These are phyloP conservation scores for Monilinia vaccinii-corymbosi DNA, from an alignment of 2,329 filamentous ascomycete species.

Conservation along the genomic window DNA sequence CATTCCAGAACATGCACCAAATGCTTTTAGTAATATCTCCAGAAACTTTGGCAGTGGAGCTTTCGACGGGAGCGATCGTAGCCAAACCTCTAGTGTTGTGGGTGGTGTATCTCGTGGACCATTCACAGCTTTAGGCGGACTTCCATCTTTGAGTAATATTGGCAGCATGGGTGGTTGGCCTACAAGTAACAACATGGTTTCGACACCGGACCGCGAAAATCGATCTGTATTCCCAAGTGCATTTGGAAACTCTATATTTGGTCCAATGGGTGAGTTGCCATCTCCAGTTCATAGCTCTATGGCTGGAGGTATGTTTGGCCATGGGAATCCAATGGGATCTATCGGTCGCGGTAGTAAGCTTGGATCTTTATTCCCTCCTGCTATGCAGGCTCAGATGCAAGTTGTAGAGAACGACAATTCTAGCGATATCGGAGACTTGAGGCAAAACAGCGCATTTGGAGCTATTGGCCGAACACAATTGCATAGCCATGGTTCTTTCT, in stretches of 20 bases:
- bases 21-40: conserved; percentile 45
- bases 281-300: conserved; percentile 53
- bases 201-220: conserved; percentile 56
- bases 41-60: conserved; percentile 38
- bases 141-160: conserved; percentile 45
- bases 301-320: conserved; percentile 61
- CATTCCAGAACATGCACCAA: conserved; percentile 40
- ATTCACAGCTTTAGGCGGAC: conserved; percentile 53
- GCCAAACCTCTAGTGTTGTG: conserved; percentile 83
- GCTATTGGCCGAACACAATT: conserved; percentile 58
- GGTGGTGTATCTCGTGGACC: conserved; percentile 46
- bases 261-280: conserved; percentile 67
- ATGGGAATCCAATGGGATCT: conserved; percentile 41
- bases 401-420: conserved; percentile 54
- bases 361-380: conserved; percentile 75
- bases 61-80: conserved; percentile 70
- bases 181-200: conserved; percentile 50
- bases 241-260: conserved; percentile 75
- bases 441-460: conserved; percentile 53
- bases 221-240: conserved; percentile 46
- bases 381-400: conserved; percentile 89
- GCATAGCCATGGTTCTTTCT: conserved; percentile 43
- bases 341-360: conserved; percentile 73
- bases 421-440: conserved; percentile 50
- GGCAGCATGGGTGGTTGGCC: conserved; percentile 36